phyloP scores from a whole-genome alignment of 495 filamentous ascomycete genomes.

The Sordaria brevicollis region DNA sequence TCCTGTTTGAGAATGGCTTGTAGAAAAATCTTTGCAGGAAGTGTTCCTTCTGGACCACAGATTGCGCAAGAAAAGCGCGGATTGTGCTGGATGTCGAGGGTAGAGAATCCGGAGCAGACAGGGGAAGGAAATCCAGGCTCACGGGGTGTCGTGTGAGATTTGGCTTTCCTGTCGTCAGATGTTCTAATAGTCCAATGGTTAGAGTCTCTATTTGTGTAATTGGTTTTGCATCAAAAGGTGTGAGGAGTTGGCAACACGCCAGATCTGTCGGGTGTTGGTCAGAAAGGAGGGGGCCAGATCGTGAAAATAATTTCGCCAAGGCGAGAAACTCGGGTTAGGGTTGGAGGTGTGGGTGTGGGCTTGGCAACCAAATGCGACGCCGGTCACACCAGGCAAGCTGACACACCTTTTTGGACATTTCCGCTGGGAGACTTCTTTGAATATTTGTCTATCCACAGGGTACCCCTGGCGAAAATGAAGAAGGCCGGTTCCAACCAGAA shows the following conservation, averaged over 20 bases:
- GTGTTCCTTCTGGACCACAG: not conserved
- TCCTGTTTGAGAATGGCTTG: too few species aligned
- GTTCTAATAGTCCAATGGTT: not conserved
- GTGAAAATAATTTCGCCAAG: not conserved
- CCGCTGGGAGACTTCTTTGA: not conserved
- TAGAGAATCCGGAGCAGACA: not conserved
- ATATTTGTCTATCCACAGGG: not conserved
- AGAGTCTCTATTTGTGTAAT: not conserved
- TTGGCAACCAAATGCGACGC: not conserved
- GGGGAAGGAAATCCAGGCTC: not conserved
- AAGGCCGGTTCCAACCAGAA: not conserved
- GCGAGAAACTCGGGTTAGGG: not conserved
- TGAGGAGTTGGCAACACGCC: not conserved
- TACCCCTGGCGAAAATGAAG: not conserved
- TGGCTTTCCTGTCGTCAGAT: too few species aligned
- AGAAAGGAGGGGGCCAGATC: not conserved
- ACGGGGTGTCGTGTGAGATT: not conserved
- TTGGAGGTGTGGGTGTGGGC: rapidly evolving
- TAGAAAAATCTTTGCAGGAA: not conserved
- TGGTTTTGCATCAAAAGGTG: not conserved
- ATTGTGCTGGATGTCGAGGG: not conserved
- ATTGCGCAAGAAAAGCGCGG: too few species aligned
- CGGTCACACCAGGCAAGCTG: not conserved
- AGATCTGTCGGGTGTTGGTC: not conserved
- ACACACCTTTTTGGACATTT: not conserved